Base-by-base conservation (phyloP, 2,329 filamentous ascomycete genomes). In the Fusarium sp. region DNA sequence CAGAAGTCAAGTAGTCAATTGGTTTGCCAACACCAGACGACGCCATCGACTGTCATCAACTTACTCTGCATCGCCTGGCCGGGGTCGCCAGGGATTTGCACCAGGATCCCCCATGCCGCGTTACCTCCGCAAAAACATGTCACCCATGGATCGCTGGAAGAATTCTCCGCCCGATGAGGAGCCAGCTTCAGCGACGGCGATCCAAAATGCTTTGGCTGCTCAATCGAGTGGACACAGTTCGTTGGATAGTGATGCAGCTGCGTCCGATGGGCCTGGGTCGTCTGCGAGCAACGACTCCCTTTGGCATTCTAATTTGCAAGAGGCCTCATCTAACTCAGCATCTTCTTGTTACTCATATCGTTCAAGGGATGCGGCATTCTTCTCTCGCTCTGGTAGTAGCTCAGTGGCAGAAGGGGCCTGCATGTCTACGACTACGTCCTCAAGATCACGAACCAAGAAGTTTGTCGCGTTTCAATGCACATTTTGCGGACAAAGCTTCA, bases 11-110 rank as follows among this genome's bases (percentile, higher is more conserved):
- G 81, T 87, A 5, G 77, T 83, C 27, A 86, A 85, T 56, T 87
- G 85, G 85, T 87, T 87, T 70, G 82, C 84, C 27, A 87, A 87
- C 69, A 85, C 84, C 2, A 80, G 86, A 25, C 82, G 86, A 12
- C 84, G 85, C 3, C 83, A 86, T 45, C 82, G 84, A 12, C 76
- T 84, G 41, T 75, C 72, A 41, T 75, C 72, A 8, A 59, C 61
- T 5, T 67, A 75, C 41, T 41, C 75, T 41, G 77, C 77, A 25
- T 75, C 76, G 7, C 78, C 78, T 25, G 49, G 71, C 25, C 78
- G 74, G n/a, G 74, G 64, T 7, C 68, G 50, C 38, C 74, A 72
- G 59, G 56, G 79, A 31, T 80, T 80, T 68, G 78, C 78, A 14
- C 78, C 80, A 1, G 84, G 83, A 4, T 86, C 85, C 5, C 84